phyloP scores from a whole-genome alignment of 352 stramenopile species.

The Salisapilia sapeloensis region DNA sequence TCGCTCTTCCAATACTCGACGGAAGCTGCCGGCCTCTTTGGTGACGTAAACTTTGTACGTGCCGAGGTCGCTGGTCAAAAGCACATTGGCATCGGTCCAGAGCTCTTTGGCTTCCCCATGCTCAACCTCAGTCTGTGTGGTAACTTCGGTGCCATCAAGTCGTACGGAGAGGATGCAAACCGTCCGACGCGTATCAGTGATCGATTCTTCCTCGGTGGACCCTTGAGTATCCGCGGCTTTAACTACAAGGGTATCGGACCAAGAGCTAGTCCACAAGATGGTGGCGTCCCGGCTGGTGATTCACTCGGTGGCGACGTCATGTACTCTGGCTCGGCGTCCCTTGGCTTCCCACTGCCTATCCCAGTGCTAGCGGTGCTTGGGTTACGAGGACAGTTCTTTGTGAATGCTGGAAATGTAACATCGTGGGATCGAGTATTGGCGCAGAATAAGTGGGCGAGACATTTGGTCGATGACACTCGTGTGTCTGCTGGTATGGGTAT shows the following conservation, averaged over 20 bases:
- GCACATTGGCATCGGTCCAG: slow-evolving; percentile 46
- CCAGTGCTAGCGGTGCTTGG: slow-evolving; percentile 70
- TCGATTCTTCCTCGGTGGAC: slow-evolving; percentile 82
- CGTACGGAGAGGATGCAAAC: slow-evolving; percentile 49
- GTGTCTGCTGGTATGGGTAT: slow-evolving; percentile 74
- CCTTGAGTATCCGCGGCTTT: slow-evolving; percentile 81
- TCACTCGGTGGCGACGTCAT: slow-evolving; percentile 79
- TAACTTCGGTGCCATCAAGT: slow-evolving; percentile 60
- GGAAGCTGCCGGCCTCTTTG: slow-evolving; percentile 73
- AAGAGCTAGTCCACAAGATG: slow-evolving; percentile 71
- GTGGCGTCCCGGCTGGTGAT: slow-evolving; percentile 68
- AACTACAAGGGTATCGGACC: slow-evolving; percentile 83
- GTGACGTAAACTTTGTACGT: slow-evolving; percentile 83
- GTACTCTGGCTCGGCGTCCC: slow-evolving; percentile 68
- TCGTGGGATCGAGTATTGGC: slow-evolving; percentile 71
- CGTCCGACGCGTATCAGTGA: slow-evolving; percentile 82
- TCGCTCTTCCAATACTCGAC: slow-evolving; percentile 82
- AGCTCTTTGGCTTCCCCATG: slow-evolving; percentile 48
- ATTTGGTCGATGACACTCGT: slow-evolving; percentile 73
- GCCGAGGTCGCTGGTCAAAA: slow-evolving; percentile 72
- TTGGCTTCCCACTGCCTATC: slow-evolving; percentile 78
- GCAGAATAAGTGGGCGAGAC: slow-evolving; percentile 84
- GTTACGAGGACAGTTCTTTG: slow-evolving; percentile 79
- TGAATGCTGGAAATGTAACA: slow-evolving; percentile 81
- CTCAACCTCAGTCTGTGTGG: slow-evolving; percentile 73